Evolutionary conservation across 768 basidiomycete species (phyloP).

Genomic region (Udeniomyces megalosporus): DNA sequence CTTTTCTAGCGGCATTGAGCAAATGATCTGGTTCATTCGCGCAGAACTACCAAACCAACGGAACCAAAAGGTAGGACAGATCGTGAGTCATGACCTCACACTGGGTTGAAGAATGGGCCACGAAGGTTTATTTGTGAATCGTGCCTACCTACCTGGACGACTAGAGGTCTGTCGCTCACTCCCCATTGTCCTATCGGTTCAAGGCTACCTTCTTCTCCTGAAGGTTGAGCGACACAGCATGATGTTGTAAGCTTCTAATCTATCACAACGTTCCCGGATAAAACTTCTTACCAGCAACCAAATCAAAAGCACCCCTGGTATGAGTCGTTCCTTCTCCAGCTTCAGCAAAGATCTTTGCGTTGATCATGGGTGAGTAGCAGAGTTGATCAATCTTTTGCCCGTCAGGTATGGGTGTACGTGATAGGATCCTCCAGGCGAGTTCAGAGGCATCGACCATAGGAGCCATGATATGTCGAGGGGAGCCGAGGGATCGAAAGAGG

Average conservation of each 20-base stretch:
- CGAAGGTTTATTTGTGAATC: too few relatives aligned
- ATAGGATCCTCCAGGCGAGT: slow-evolving; percentile 19
- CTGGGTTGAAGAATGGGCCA: too few relatives aligned
- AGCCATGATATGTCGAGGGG: slow-evolving; percentile 77
- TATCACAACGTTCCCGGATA: not conserved
- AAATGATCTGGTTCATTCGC: slow-evolving; percentile 71
- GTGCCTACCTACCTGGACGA: not conserved
- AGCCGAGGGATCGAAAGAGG: slow-evolving; percentile 63
- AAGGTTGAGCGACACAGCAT: not conserved
- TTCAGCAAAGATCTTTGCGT: slow-evolving; percentile 50
- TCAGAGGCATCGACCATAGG: slow-evolving; percentile 72
- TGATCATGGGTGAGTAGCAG: slow-evolving; percentile 97
- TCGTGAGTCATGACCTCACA: too few relatives aligned
- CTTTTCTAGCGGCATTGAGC: slow-evolving; percentile 54
- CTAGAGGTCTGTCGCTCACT: slow-evolving; percentile 34
- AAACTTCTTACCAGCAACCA: not conserved
- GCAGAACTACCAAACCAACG: slow-evolving; percentile 45
- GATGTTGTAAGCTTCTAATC: slow-evolving; percentile 34
- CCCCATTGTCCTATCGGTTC: slow-evolving; percentile 23
- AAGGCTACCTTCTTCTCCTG: slow-evolving; percentile 66
- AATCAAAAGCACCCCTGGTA: not conserved
- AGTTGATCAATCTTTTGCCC: slow-evolving; percentile 36
- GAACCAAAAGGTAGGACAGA: not conserved
- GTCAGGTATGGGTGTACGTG: slow-evolving; percentile 5
- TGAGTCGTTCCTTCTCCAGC: too few relatives aligned